Conservation (phyloP, 495 filamentous ascomycete species). For the Hyaloscypha bicolor region DNA sequence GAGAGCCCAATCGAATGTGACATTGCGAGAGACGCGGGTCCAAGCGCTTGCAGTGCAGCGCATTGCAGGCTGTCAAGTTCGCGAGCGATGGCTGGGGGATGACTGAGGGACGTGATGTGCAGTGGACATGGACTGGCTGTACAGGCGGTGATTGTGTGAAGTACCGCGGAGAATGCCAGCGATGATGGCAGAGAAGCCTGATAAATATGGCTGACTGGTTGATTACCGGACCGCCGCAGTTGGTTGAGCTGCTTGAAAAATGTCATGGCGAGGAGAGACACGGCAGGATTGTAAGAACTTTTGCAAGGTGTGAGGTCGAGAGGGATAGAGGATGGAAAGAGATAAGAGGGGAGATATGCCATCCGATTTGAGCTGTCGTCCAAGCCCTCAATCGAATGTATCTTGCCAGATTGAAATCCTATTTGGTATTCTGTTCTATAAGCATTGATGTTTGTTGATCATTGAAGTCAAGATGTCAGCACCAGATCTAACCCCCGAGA, state of each 20-base stretch:
- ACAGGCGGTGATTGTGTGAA: too few relatives aligned
- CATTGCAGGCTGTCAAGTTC: background rate
- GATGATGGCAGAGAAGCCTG: background rate
- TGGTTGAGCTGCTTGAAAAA: background rate
- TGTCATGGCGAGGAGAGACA: background rate
- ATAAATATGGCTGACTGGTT: background rate
- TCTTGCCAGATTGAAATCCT: background rate
- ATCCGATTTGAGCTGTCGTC: background rate
- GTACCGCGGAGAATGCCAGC: too few relatives aligned
- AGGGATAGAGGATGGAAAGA: background rate
- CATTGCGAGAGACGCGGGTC: background rate
- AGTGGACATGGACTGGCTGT: too few relatives aligned
- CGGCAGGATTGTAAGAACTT: background rate
- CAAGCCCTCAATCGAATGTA: too few relatives aligned
- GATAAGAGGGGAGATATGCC: background rate
- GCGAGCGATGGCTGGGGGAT: too few relatives aligned
- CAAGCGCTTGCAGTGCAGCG: slow-evolving; percentile 3
- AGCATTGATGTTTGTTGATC: background rate
- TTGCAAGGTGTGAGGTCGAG: background rate
- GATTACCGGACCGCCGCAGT: background rate
- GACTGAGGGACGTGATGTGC: too few relatives aligned
- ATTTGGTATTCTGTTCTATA: background rate
- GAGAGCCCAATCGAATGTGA: background rate
- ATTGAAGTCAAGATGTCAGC: background rate
- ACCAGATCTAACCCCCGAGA: background rate